These are phyloP conservation scores for Suillus tomentosus DNA, from an alignment of 768 basidiomycete species.

Conservation along the genomic window DNA sequence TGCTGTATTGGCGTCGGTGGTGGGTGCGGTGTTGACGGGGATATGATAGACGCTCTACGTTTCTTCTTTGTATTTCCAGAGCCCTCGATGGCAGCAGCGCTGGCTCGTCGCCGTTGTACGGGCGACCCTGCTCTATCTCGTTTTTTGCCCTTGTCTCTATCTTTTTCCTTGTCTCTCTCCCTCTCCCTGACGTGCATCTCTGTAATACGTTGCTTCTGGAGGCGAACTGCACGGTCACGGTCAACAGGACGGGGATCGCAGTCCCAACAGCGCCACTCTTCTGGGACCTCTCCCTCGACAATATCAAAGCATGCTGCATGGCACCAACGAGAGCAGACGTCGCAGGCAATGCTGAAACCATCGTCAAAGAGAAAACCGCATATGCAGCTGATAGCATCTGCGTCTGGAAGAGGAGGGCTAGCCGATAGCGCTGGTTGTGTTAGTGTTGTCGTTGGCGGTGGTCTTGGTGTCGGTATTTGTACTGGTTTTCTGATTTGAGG, in stretches of 20 bases:
- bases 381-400: constrained; percentile 67
- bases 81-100: constrained; percentile 37
- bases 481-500: constrained; percentile 43
- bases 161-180: constrained; percentile 37
- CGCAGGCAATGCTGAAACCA: constrained; percentile 86
- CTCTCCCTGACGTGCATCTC: background rate
- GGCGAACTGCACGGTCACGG: constrained; percentile 46
- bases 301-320: constrained; percentile 81
- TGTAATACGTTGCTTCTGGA: constrained; percentile 32
- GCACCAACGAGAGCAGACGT: constrained; percentile 80
- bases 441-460: constrained; percentile 15
- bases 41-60: constrained; percentile 37
- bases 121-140: constrained; percentile 24
- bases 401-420: constrained; percentile 30
- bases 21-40: background rate
- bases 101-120: constrained; percentile 34
- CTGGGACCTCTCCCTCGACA: constrained; percentile 58
- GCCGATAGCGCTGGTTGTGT: constrained; percentile 12
- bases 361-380: constrained; percentile 77
- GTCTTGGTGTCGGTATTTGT: constrained; percentile 14
- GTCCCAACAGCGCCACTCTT: constrained; percentile 76
- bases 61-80: constrained; percentile 38
- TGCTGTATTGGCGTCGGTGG: constrained; percentile 14
- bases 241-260: constrained; percentile 52
- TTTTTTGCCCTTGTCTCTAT: constrained; percentile 31